Evolutionary conservation across 805 yeast genomes (phyloP).

Genomic region (Tetrapisispora namnaoensis): DNA sequence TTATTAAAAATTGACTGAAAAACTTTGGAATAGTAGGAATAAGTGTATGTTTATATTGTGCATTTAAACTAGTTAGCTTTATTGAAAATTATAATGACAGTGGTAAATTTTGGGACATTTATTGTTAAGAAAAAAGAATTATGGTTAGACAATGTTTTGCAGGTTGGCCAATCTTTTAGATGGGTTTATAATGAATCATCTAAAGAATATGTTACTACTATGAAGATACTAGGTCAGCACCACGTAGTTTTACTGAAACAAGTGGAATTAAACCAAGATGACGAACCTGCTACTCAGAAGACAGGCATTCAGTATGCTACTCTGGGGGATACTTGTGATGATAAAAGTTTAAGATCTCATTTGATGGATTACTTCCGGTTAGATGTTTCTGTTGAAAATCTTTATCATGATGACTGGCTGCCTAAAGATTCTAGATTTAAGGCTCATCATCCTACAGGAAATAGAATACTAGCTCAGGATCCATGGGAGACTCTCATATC

Average conservation of each 20-base stretch:
- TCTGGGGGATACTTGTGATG: slow-evolving; percentile 23
- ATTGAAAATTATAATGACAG: neutral
- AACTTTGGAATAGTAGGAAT: no score
- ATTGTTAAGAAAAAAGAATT: slow-evolving; percentile 10
- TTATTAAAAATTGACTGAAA: no score
- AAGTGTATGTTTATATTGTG: no score
- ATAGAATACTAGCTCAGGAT: slow-evolving; percentile 81
- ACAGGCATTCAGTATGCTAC: slow-evolving; percentile 42
- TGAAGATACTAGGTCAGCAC: slow-evolving; percentile 30
- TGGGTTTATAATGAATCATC: slow-evolving; percentile 21
- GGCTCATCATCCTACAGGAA: slow-evolving; percentile 41
- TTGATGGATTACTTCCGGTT: slow-evolving; percentile 65
- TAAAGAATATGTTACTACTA: slow-evolving; percentile 17
- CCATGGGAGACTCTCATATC: slow-evolving; percentile 94
- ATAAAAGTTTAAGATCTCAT: slow-evolving; percentile 33
- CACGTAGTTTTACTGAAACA: slow-evolving; percentile 60
- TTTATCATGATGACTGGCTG: slow-evolving; percentile 54
- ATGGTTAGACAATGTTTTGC: slow-evolving; percentile 41
- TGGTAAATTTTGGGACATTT: slow-evolving; percentile 9
- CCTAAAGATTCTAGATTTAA: slow-evolving; percentile 42
- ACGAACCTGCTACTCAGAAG: slow-evolving; percentile 7
- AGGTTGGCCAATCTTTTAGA: slow-evolving; percentile 29
- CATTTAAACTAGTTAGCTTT: no score
- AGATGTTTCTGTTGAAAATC: slow-evolving; percentile 39
- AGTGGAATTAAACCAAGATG: slow-evolving; percentile 31